Percentiles rank a stretch among this genome's conserved stretches.
These are phyloP conservation scores for Saccharomyces hybrid DNA, from an alignment of 1,139 yeast species.

Conservation along the genomic window DNA sequence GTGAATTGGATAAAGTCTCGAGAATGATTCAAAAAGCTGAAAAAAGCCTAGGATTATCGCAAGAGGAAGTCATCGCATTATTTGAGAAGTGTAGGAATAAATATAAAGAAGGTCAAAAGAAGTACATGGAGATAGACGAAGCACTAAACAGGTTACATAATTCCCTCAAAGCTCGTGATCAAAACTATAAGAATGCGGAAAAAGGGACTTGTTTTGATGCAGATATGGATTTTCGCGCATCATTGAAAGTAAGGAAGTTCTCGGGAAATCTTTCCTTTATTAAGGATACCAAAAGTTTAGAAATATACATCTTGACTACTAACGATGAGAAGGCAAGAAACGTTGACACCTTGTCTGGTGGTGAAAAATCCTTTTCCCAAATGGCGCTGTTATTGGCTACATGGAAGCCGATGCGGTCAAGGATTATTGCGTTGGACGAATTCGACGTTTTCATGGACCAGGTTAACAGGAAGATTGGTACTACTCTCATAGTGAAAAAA, in stretches of 20 bases:
- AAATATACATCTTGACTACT: constrained; percentile 51
- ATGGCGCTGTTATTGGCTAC: constrained; percentile 80
- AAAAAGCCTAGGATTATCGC: constrained; percentile 37
- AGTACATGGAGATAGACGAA: constrained; percentile 28
- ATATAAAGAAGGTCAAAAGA: constrained; percentile 33
- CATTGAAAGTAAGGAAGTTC: constrained; percentile 64
- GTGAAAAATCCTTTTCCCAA: constrained; percentile 93
- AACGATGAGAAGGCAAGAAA: constrained; percentile 54
- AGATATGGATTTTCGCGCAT: constrained; percentile 48
- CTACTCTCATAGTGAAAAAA: constrained; percentile 64
- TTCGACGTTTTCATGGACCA: constrained; percentile 98
- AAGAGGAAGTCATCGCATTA: constrained; percentile 37
- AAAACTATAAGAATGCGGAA: constrained; percentile 44
- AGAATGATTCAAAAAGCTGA: constrained; percentile 35
- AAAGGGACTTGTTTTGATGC: constrained; percentile 39
- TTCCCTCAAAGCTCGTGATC: constrained; percentile 44
- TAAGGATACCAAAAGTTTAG: constrained; percentile 43
- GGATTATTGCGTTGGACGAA: constrained; percentile 87
- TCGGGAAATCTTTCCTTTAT: constrained; percentile 65
- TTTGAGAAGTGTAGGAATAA: constrained; percentile 33
- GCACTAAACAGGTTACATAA: constrained; percentile 31
- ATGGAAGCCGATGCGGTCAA: constrained; percentile 88
- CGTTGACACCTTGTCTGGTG: constrained; percentile 87
- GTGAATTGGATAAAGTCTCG: constrained; percentile 33
- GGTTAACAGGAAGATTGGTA: constrained; percentile 75